Percentiles rank a stretch among this genome's conserved stretches.
Conservation (phyloP, 805 yeast species). For the Starmera amethionina region DNA sequence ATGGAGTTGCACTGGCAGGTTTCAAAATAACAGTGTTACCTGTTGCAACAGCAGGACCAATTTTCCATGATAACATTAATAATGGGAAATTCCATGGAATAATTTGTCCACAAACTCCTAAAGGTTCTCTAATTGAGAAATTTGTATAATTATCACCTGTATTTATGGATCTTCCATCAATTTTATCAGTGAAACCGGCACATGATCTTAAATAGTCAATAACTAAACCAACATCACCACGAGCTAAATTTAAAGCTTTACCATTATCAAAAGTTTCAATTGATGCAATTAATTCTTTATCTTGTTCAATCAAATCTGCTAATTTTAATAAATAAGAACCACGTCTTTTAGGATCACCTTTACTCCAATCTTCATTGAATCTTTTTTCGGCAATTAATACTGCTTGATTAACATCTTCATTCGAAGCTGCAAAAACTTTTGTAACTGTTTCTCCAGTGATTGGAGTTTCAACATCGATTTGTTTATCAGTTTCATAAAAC, state of each 20-base stretch:
- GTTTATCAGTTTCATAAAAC: constrained; percentile 49
- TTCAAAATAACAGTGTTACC: constrained; percentile 68
- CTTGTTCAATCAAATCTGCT: constrained; percentile 59
- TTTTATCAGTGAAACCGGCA: constrained; percentile 67
- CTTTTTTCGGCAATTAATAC: constrained; percentile 60
- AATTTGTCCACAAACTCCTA: constrained; percentile 77
- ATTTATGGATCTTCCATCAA: constrained; percentile 54
- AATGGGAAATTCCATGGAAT: constrained; percentile 84
- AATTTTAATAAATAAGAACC: constrained; percentile 43
- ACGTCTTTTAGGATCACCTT: constrained; percentile 47
- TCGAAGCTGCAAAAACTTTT: constrained; percentile 47
- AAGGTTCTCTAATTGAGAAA: constrained; percentile 63
- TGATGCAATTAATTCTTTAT: constrained; percentile 51
- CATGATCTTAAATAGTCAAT: constrained; percentile 58
- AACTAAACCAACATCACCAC: constrained; percentile 59
- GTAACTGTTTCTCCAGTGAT: constrained; percentile 55
- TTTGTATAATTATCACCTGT: constrained; percentile 55
- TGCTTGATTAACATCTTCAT: constrained; percentile 59
- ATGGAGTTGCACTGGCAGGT: constrained; percentile 72
- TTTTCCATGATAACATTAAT: constrained; percentile 72
- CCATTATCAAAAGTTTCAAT: constrained; percentile 75
- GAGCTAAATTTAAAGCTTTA: constrained; percentile 55
- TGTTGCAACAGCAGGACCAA: constrained; percentile 70
- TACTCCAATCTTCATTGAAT: constrained; percentile 46
- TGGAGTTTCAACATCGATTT: constrained; percentile 47